These are phyloP conservation scores for Globisporangium splendens DNA, from an alignment of 352 stramenopile species.

Conservation along the genomic window DNA sequence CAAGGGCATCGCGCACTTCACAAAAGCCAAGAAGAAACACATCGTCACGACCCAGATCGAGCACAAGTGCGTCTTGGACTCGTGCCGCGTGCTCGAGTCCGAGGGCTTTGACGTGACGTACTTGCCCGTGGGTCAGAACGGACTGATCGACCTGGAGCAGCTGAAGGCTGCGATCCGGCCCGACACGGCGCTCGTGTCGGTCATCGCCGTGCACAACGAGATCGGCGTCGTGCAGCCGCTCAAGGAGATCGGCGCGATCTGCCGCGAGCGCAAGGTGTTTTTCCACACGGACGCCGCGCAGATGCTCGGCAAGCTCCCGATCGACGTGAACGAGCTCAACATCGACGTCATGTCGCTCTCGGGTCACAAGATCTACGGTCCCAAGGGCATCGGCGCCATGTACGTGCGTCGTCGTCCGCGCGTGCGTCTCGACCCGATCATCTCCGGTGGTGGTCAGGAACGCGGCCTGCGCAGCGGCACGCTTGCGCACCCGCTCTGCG, in stretches of 20 bases:
- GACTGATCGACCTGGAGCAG: constrained; percentile 94
- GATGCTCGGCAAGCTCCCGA: constrained; percentile 96
- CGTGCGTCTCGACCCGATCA: constrained; percentile 96
- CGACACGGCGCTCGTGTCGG: constrained; percentile 95
- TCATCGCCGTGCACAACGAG: constrained; percentile 99
- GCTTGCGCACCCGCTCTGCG: constrained; percentile 67
- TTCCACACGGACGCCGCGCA: constrained; percentile 99
- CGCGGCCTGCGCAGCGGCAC: constrained; percentile 93
- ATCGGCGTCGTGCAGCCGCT: constrained; percentile 98
- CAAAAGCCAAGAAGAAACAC: constrained; percentile 95
- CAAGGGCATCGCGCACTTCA: constrained; percentile 97
- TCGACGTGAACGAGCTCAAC: constrained; percentile 98
- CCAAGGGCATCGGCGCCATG: constrained; percentile 97
- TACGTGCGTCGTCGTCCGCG: constrained; percentile 96
- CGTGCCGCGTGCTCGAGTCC: constrained; percentile 94
- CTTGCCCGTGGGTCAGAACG: constrained; percentile 90
- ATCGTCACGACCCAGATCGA: constrained; percentile 98
- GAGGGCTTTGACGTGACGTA: constrained; percentile 99
- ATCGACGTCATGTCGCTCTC: constrained; percentile 99
- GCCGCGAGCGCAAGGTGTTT: constrained; percentile 91
- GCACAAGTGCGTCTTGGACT: constrained; percentile 98
- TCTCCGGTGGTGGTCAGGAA: constrained; percentile 98
- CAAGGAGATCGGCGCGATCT: constrained; percentile 95
- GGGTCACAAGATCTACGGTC: constrained; percentile 98
- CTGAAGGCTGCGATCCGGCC: constrained; percentile 93